Evolutionary conservation across 345 rosid genomes (phyloP).

Genomic region (Lepidium sativum): DNA sequence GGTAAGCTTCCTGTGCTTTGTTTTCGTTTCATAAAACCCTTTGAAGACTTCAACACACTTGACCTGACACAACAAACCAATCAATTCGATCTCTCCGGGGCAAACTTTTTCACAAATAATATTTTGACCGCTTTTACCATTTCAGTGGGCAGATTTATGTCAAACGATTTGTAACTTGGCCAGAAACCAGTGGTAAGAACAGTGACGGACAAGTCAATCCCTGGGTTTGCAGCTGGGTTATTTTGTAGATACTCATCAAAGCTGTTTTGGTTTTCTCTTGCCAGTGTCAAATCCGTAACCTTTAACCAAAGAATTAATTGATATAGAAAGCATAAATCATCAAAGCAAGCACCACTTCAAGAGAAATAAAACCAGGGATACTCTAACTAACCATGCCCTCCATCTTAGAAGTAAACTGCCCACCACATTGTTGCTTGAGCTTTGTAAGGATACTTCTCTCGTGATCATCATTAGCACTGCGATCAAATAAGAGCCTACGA

Average conservation of each 20-base stretch:
- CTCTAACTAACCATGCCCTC: constrained; percentile 63
- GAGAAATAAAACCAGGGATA: not conserved
- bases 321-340: not conserved
- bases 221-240: constrained; percentile 53
- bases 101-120: not conserved
- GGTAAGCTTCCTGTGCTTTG: constrained; percentile 49
- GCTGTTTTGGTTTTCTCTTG: constrained; percentile 67
- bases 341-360: not conserved
- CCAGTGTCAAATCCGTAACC: constrained; percentile 82
- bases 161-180: constrained; percentile 85
- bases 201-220: constrained; percentile 69
- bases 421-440: constrained; percentile 59
- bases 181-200: constrained; percentile 90
- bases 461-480: constrained; percentile 64
- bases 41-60: constrained; percentile 57
- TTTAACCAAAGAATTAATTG: constrained; percentile 20
- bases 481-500: constrained; percentile 59
- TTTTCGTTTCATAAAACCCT: constrained; percentile 47
- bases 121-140: constrained; percentile 36
- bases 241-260: constrained; percentile 62
- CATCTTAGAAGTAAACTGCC: constrained; percentile 63
- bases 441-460: constrained; percentile 74
- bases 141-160: constrained; percentile 71
- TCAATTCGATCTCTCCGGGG: not conserved
- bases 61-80: constrained; percentile 36